A percentile compares a stretch with the other conserved stretches of the same genome.
Conservation (phyloP, 139 green algal genomes). For the Nannochloris sp. region DNA sequence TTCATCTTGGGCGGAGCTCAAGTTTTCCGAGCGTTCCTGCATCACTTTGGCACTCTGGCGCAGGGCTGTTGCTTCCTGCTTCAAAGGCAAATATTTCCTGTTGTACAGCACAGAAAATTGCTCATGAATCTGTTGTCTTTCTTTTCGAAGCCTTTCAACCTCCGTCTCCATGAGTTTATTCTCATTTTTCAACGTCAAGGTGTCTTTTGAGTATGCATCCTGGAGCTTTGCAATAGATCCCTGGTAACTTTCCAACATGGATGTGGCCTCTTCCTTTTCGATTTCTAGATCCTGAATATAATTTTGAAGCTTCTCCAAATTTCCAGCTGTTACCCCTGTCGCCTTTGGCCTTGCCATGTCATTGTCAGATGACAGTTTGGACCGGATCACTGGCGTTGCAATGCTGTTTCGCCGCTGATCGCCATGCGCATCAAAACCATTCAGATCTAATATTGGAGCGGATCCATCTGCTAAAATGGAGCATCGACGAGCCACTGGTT, state of each 20-base stretch:
- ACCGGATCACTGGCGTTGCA: background rate
- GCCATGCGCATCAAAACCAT: constrained; percentile 10
- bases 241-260: constrained; percentile 25
- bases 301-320: constrained; percentile 3
- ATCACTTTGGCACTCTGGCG: background rate
- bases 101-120: constrained; percentile 25
- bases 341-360: background rate
- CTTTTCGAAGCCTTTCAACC: constrained; percentile 11
- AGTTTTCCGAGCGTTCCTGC: background rate
- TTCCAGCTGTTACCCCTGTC: background rate
- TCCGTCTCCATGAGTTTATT: constrained; percentile 12
- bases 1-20: background rate
- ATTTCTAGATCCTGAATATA: constrained; percentile 1
- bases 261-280: constrained; percentile 12
- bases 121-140: background rate
- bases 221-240: constrained; percentile 18
- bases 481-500: background rate
- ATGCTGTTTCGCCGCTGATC: background rate
- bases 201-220: constrained; percentile 14
- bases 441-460: constrained; percentile 2
- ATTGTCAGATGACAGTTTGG: background rate
- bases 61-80: constrained; percentile 5
- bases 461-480: background rate
- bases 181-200: constrained; percentile 17
- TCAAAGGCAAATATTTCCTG: constrained; percentile 28